These are phyloP conservation scores for Epichloe amarillans DNA, from an alignment of 2,329 filamentous ascomycete species.

Conservation along the genomic window DNA sequence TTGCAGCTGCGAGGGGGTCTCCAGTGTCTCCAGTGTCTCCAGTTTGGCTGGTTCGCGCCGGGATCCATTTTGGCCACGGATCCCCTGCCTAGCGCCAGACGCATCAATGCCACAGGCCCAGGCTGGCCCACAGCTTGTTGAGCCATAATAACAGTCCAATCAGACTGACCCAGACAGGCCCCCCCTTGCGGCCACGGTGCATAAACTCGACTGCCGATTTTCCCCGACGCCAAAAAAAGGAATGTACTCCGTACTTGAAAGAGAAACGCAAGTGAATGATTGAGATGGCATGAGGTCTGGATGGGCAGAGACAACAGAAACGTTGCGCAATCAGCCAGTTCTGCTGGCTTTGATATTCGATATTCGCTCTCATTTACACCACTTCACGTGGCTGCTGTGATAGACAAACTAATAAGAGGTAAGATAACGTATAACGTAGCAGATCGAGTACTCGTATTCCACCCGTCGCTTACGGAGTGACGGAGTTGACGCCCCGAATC, in stretches of 20 bases:
- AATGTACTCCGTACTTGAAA: too few relatives aligned
- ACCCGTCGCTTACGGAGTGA: not conserved
- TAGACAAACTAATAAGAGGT: not conserved
- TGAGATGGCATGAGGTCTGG: not conserved
- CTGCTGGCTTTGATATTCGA: too few relatives aligned
- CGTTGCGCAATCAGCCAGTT: too few relatives aligned
- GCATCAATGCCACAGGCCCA: slow-evolving; percentile 15
- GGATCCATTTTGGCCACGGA: slow-evolving; percentile 1
- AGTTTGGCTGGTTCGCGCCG: not conserved
- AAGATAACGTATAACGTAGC: not conserved
- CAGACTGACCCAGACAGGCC: slow-evolving; percentile 7
- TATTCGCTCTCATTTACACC: too few relatives aligned
- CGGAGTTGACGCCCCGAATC: too few relatives aligned
- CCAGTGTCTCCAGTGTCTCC: not conserved
- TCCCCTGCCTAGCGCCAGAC: slow-evolving; percentile 13
- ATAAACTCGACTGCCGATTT: too few relatives aligned
- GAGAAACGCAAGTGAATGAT: not conserved
- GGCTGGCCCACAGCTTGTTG: not conserved
- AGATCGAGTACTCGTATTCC: not conserved
- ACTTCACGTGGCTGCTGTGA: too few relatives aligned
- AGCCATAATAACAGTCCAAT: slow-evolving; percentile 15
- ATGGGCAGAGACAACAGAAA: too few relatives aligned
- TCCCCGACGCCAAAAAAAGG: too few relatives aligned
- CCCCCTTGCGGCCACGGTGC: slow-evolving; percentile 1
- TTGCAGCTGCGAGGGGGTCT: not conserved